A percentile compares a stretch with the other conserved stretches of the same genome.
Evolutionary conservation across 2,329 filamentous ascomycete species (phyloP).

Genomic region (Xylariomycetidae sp.): DNA sequence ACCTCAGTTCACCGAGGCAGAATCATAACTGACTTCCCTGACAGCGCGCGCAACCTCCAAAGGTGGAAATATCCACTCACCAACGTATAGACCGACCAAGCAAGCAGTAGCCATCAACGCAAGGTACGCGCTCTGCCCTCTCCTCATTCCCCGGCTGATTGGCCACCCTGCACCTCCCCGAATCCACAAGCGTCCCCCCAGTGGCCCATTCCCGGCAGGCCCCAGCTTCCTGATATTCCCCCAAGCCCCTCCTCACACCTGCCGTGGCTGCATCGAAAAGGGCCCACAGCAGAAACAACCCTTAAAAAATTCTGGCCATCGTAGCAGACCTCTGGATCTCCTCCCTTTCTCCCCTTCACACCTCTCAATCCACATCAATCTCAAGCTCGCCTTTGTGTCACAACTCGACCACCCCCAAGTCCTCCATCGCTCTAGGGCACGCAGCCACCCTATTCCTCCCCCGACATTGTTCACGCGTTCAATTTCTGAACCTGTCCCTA

Average conservation of each 20-base stretch:
- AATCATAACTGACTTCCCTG: too few species aligned
- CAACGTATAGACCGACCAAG: too few species aligned
- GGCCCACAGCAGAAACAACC: slow-evolving; percentile 28
- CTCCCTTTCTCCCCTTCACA: slow-evolving; percentile 27
- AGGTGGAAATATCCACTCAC: too few species aligned
- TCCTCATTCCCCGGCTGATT: slow-evolving; percentile 12
- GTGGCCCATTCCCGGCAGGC: slow-evolving; percentile 13
- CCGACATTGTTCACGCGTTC: slow-evolving; percentile 71
- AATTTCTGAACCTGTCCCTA: slow-evolving; percentile 33
- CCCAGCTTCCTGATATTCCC: too few species aligned
- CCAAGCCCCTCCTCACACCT: too few species aligned
- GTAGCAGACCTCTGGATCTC: slow-evolving; percentile 25
- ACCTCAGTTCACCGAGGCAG: too few species aligned
- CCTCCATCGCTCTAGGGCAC: slow-evolving; percentile 67
- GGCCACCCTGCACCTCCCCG: too few species aligned
- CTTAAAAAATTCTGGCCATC: slow-evolving; percentile 30
- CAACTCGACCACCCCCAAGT: slow-evolving; percentile 30
- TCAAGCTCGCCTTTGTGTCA: slow-evolving; percentile 29
- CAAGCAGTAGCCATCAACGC: neutral
- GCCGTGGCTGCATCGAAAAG: slow-evolving; percentile 18
- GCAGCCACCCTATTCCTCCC: slow-evolving; percentile 72
- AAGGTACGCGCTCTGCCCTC: slow-evolving; percentile 5
- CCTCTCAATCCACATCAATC: slow-evolving; percentile 37
- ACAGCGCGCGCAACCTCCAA: too few species aligned
- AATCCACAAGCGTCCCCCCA: too few species aligned